Percentiles rank a stretch among this genome's conserved stretches.
Conservation (phyloP, 768 basidiomycete species). For the Boletus sp. region DNA sequence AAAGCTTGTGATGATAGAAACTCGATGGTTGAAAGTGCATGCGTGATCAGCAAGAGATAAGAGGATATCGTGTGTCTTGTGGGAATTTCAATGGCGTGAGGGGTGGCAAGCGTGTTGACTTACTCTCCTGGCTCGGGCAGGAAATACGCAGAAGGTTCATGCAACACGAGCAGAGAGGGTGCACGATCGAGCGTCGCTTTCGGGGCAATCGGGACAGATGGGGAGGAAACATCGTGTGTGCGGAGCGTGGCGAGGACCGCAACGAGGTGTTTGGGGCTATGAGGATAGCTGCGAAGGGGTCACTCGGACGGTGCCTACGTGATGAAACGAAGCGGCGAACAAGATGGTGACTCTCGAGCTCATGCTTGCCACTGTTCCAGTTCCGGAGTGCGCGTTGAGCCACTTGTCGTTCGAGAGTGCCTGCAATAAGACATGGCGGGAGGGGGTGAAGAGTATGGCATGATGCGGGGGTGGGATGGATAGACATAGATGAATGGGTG, state of each 20-base stretch:
- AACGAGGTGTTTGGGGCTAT: conserved; percentile 54
- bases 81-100: background rate
- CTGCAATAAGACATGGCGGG: conserved; percentile 41
- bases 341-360: conserved; percentile 50
- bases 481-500: conserved; percentile 65
- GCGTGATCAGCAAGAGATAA: conserved; percentile 49
- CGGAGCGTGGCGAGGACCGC: conserved; percentile 51
- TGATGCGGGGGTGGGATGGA: conserved; percentile 40
- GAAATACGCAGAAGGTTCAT: conserved; percentile 62
- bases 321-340: conserved; percentile 39
- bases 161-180: conserved; percentile 57
- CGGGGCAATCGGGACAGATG: conserved; percentile 22
- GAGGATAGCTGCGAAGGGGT: conserved; percentile 54
- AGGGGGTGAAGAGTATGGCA: conserved; percentile 54
- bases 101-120: conserved; percentile 5
- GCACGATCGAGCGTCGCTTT: conserved; percentile 37
- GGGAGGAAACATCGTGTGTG: conserved; percentile 22
- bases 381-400: conserved; percentile 34
- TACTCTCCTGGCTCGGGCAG: conserved; percentile 24
- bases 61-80: conserved; percentile 43
- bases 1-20: conserved; percentile 31
- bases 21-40: conserved; percentile 42
- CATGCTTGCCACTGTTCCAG: conserved; percentile 36
- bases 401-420: conserved; percentile 53
- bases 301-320: conserved; percentile 2